Conservation (phyloP, 495 filamentous ascomycete genomes). For the Letharia lupina region DNA sequence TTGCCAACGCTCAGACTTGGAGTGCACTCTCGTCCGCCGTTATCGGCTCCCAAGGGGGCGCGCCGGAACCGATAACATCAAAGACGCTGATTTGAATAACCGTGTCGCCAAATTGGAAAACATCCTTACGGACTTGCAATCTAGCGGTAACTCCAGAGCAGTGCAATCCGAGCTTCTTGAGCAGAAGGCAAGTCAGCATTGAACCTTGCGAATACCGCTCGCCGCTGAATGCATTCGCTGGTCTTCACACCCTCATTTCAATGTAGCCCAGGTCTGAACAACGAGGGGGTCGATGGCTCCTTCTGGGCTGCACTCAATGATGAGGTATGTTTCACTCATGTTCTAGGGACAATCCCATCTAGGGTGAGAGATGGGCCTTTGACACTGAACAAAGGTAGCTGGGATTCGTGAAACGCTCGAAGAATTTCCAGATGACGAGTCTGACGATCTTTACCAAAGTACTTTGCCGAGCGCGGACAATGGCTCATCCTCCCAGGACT, state of each 20-base stretch:
- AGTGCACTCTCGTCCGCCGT: conserved; percentile 6
- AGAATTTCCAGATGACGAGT: conserved; percentile 5
- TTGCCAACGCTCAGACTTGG: conserved; percentile 2
- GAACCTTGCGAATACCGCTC: not conserved
- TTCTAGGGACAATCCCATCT: not conserved
- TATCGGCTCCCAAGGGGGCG: conserved; percentile 7
- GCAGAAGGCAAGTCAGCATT: not conserved
- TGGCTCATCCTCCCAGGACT: not conserved
- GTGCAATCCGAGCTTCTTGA: not conserved
- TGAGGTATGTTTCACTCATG: not conserved
- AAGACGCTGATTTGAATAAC: conserved; percentile 3
- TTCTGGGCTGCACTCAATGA: not conserved
- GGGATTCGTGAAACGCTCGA: conserved; percentile 14
- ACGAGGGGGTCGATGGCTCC: not conserved
- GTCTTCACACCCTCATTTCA: not conserved
- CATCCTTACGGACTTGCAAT: not conserved
- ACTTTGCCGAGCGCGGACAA: not conserved
- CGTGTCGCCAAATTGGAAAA: conserved; percentile 12
- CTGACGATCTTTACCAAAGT: not conserved
- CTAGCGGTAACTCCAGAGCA: not conserved
- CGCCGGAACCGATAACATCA: not conserved
- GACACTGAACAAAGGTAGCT: not conserved
- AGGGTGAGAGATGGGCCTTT: not conserved
- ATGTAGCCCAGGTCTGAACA: not conserved
- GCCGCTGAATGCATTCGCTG: not conserved